Percentiles rank a stretch among this genome's conserved stretches.
Conservation (phyloP, 1,284 basidiomycete species). For the Tilletiopsis washingtonensis region DNA sequence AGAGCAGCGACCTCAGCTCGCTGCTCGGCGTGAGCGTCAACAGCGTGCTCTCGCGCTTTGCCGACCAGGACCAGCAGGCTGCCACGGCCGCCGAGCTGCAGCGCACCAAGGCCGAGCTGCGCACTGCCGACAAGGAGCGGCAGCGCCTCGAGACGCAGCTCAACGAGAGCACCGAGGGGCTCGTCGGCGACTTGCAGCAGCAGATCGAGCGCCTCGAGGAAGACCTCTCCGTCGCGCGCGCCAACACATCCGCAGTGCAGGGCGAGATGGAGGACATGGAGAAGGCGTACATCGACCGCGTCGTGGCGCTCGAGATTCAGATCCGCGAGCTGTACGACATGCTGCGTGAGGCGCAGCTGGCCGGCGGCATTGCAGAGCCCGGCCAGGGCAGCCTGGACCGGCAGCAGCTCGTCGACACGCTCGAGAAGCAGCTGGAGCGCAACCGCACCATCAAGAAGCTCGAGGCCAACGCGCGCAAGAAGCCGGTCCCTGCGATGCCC, state of each 20-base stretch:
- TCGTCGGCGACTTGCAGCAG: slow-evolving; percentile 71
- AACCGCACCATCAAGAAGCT: slow-evolving; percentile 47
- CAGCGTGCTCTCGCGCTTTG: slow-evolving; percentile 78
- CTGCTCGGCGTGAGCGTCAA: slow-evolving; percentile 84
- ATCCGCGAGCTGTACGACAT: slow-evolving; percentile 86
- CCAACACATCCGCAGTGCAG: slow-evolving; percentile 54
- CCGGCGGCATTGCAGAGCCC: slow-evolving; percentile 12
- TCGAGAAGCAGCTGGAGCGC: slow-evolving; percentile 46
- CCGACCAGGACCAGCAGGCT: slow-evolving; percentile 79
- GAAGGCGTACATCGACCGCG: slow-evolving; percentile 73
- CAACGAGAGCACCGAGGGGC: slow-evolving; percentile 68
- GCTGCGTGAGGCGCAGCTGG: slow-evolving; percentile 67
- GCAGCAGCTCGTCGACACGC: slow-evolving; percentile 55
- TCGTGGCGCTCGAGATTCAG: slow-evolving; percentile 79
- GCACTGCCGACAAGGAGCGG: slow-evolving; percentile 45
- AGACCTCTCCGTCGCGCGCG: slow-evolving; percentile 68
- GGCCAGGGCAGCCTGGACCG: slow-evolving; percentile 30
- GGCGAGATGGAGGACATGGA: slow-evolving; percentile 70
- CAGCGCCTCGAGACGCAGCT: slow-evolving; percentile 67
- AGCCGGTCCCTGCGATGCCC: slow-evolving; percentile 1
- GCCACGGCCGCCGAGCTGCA: slow-evolving; percentile 69
- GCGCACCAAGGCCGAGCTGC: slow-evolving; percentile 55
- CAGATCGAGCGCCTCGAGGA: slow-evolving; percentile 69
- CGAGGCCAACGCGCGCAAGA: slow-evolving; percentile 41
- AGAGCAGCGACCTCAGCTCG: slow-evolving; percentile 63